These are phyloP conservation scores for Trichoderma sp. DNA, from an alignment of 2,329 filamentous ascomycete genomes.

Conservation along the genomic window DNA sequence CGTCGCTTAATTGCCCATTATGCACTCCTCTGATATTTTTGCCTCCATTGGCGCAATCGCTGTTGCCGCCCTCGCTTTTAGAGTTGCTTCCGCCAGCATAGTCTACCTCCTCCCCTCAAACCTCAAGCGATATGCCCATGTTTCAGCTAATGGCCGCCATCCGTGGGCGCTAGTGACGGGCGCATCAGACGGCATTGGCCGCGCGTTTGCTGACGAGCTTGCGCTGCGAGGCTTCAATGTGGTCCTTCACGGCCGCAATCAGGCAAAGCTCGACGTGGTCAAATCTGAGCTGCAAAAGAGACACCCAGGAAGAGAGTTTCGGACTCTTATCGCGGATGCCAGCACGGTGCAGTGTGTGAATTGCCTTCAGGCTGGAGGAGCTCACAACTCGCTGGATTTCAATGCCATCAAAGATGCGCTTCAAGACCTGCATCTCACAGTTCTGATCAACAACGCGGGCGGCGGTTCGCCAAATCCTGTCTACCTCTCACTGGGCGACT, in stretches of 20 bases:
- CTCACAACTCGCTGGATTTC: conserved; percentile 29
- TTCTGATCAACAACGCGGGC: conserved; percentile 63
- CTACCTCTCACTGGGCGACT: conserved; percentile 44
- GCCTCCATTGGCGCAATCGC: background rate
- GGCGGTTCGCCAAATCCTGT: conserved; percentile 35
- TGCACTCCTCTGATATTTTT: background rate
- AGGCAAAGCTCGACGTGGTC: conserved; percentile 50
- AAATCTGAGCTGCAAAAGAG: conserved; percentile 43
- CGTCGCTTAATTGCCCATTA: background rate
- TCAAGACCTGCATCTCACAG: conserved; percentile 49
- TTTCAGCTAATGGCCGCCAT: background rate
- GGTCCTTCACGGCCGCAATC: conserved; percentile 60
- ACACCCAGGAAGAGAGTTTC: conserved; percentile 47
- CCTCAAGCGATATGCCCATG: conserved; percentile 2
- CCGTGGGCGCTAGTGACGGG: conserved; percentile 57
- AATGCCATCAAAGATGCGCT: conserved; percentile 31
- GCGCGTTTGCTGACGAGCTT: conserved; percentile 55
- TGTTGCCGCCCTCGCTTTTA: background rate
- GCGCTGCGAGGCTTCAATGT: conserved; percentile 58
- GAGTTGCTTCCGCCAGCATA: background rate
- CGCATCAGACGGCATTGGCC: conserved; percentile 59
- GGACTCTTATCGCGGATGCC: conserved; percentile 51
- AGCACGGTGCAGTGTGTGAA: conserved; percentile 21
- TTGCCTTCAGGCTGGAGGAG: background rate
- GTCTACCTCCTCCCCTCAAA: conserved; percentile 13